Conservation (phyloP, 305 asterid genomes). For the Solanum hybrid region DNA sequence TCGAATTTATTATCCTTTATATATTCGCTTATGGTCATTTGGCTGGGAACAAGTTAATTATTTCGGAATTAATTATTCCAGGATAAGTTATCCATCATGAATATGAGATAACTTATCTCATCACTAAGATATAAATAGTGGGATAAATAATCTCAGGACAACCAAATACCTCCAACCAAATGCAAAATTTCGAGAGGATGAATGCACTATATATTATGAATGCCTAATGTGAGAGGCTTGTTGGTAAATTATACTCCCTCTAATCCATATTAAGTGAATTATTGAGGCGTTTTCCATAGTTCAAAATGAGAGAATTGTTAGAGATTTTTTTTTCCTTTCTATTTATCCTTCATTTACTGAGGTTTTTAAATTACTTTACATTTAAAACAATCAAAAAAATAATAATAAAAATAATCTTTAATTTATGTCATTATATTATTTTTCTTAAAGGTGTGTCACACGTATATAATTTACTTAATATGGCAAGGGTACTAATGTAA, state of each 20-base stretch:
- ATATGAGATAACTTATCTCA: neutral
- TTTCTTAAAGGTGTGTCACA: neutral
- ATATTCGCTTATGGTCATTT: too few relatives aligned
- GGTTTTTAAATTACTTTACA: neutral
- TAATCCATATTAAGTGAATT: too few relatives aligned
- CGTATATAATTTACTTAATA: neutral
- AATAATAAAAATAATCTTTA: neutral
- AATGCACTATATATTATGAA: neutral
- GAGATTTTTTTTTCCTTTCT: too few relatives aligned
- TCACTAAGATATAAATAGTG: neutral
- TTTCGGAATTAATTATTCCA: fast-evolving
- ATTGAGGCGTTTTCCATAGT: neutral
- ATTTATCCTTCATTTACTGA: neutral
- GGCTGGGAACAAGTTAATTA: too few relatives aligned
- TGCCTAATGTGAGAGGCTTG: neutral
- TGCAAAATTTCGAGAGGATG: neutral
- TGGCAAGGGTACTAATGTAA: neutral
- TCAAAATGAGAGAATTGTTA: neutral
- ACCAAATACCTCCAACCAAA: neutral
- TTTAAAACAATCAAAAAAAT: too few relatives aligned
- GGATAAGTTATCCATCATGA: too few relatives aligned
- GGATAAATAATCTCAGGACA: neutral
- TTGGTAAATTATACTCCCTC: too few relatives aligned
- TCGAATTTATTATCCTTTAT: too few relatives aligned
- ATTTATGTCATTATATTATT: too few relatives aligned